phyloP scores from a whole-genome alignment of 208 protist species.

The Wallacemonas sp. region DNA sequence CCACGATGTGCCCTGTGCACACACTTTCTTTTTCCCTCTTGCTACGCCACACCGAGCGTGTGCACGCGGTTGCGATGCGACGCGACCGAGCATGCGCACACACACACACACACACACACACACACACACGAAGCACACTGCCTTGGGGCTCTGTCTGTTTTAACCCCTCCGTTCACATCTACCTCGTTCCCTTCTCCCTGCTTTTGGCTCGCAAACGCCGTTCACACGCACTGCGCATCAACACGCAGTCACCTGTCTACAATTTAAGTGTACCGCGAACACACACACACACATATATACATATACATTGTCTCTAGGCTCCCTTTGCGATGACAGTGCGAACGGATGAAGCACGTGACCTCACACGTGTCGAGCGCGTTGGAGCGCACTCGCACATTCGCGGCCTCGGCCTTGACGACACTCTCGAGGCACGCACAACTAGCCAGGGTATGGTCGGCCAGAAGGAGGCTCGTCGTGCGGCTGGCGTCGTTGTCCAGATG shows the following conservation, averaged over 20 bases:
- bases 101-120: conserved; percentile 6
- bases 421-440: conserved; percentile 92
- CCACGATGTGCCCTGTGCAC: background rate
- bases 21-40: conserved; percentile 7
- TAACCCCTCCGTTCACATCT: too few species aligned
- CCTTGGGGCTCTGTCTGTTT: too few species aligned
- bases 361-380: conserved; percentile 96
- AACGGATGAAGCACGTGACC: conserved; percentile 94
- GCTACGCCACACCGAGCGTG: too few species aligned
- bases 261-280: background rate
- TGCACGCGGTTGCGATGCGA: too few species aligned
- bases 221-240: too few species aligned
- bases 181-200: too few species aligned
- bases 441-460: conserved; percentile 99
- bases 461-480: conserved; percentile 87
- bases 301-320: background rate
- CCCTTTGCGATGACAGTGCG: conserved; percentile 64
- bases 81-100: too few species aligned
- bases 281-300: background rate
- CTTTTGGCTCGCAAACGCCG: too few species aligned
- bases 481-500: conserved; percentile 96
- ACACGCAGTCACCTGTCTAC: background rate
- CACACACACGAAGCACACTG: conserved; percentile 2
- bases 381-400: conserved; percentile 99
- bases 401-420: conserved; percentile 99